Conservation (phyloP, 805 yeast genomes). For the Saturnispora dispora region DNA sequence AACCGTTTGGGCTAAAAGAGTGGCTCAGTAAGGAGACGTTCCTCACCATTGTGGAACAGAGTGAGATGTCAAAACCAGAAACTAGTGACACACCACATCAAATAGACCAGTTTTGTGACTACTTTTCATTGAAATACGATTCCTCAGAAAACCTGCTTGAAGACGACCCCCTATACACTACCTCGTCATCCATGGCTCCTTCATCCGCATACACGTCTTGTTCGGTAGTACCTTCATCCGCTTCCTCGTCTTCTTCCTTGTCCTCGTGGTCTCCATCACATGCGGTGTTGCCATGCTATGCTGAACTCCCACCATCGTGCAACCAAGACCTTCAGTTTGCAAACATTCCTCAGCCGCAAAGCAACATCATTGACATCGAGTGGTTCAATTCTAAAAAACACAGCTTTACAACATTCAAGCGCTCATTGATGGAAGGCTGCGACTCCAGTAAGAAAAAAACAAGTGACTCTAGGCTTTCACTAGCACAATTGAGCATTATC, state of each 20-base stretch:
- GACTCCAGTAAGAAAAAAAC: constrained; percentile 16
- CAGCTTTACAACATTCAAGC: not conserved
- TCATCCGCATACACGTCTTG: not conserved
- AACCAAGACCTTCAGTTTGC: not conserved
- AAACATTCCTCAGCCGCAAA: not conserved
- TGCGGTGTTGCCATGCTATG: not conserved
- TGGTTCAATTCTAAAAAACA: not conserved
- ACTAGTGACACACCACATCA: not conserved
- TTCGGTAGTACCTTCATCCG: not conserved
- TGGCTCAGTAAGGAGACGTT: not conserved
- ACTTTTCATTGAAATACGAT: not conserved
- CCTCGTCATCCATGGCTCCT: not conserved
- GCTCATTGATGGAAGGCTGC: not conserved
- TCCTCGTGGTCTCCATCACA: not conserved
- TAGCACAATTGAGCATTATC: constrained; percentile 45
- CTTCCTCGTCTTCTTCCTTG: not conserved
- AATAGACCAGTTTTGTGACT: not conserved
- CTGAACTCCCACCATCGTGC: not conserved
- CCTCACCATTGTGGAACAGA: not conserved
- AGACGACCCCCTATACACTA: not conserved
- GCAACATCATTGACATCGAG: not conserved
- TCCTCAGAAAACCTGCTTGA: not conserved
- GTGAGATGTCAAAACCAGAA: not conserved
- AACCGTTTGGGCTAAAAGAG: not conserved
- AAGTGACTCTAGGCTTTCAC: constrained; percentile 47